Percentiles rank a stretch among this genome's conserved stretches.
Conservation (phyloP, 106 monocot genomes). For the Xerophyta viscosa region DNA sequence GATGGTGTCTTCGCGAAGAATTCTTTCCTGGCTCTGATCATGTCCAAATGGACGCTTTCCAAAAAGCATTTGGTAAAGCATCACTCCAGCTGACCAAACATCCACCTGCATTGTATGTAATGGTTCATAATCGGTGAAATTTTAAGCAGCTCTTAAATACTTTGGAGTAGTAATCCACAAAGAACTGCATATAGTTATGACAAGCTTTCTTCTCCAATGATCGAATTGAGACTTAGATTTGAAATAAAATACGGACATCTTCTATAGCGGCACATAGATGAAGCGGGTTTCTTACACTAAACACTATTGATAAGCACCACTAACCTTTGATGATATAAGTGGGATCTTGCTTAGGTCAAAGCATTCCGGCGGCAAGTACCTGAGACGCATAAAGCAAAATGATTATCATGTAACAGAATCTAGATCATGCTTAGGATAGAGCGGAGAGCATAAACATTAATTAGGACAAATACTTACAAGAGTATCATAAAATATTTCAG, state of each 20-base stretch:
- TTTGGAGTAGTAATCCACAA: too few relatives aligned
- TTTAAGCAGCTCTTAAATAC: too few relatives aligned
- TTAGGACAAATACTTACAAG: too few relatives aligned
- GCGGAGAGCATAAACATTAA: too few relatives aligned
- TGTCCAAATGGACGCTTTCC: constrained; percentile 94
- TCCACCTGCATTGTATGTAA: constrained; percentile 52
- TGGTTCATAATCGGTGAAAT: background rate
- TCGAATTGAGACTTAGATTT: background rate
- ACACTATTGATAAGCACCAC: background rate
- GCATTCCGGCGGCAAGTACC: constrained; percentile 99
- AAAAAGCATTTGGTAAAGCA: constrained; percentile 98
- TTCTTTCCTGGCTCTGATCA: constrained; percentile 95
- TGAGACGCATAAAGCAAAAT: constrained; percentile 15
- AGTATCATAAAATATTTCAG: too few relatives aligned
- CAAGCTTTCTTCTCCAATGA: too few relatives aligned
- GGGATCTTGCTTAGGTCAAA: constrained; percentile 93
- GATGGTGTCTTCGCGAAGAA: constrained; percentile 94
- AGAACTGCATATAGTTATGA: too few relatives aligned
- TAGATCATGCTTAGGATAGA: background rate
- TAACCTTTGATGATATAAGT: constrained; percentile 95
- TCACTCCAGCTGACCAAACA: constrained; percentile 96
- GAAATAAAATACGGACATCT: too few relatives aligned
- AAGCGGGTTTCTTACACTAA: background rate
- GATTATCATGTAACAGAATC: background rate
- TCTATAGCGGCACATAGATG: background rate